Evolutionary conservation across 2,329 filamentous ascomycete genomes (phyloP), one percentile per base, ranked within the genome.

Genomic region (Dothideomycetes sp.): DNA sequence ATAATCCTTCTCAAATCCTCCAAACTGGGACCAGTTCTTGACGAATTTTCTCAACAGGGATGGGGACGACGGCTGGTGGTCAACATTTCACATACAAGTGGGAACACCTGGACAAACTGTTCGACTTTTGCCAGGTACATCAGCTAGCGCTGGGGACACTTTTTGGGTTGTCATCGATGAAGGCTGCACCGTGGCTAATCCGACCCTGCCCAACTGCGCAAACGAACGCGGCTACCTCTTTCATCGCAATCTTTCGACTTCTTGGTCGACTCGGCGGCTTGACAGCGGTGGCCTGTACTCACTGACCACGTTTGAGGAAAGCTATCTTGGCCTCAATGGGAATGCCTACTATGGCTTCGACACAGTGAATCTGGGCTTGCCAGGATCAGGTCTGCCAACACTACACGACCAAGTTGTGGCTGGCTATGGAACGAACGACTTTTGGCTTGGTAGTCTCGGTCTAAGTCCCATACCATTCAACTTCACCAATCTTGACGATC

Each of bases 51-150:
- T 31, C 30, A 7, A 27, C 16, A 43, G 61, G 45, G 59, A 64
- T 29, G 62, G 62, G 36, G 56, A 60, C 39, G 61, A 65, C 49
- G 62, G 62, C 2, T 48, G 42, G 33, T 65, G 62, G 62, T 62
- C 58, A 34, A 60, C 60, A 3, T 65, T 65, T 47, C 50, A 53
- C n/a, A 50, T 64, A 29, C 55, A 51, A 34, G 57, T 64, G 2
- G 62, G 62, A 3, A 58, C 52, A 24, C 61, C 61, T 18, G 54
- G 53, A 18, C 61, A 64, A 41, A 34, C 41, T 12, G 42, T 53
- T 5, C 45, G 47, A 19, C 38, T 55, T 5, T 33, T 54, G 5
- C 50, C 52, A 3, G 44, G 45, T 3, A 54, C 50, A 0, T 49
- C 47, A 3, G 49, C 51, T 1, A 43, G 38, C 11, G 46, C 46